Evolutionary conservation across 2,329 filamentous ascomycete species (phyloP), one percentile per base, ranked within the genome.

Genomic region (Pseudogymnoascus pannorum): DNA sequence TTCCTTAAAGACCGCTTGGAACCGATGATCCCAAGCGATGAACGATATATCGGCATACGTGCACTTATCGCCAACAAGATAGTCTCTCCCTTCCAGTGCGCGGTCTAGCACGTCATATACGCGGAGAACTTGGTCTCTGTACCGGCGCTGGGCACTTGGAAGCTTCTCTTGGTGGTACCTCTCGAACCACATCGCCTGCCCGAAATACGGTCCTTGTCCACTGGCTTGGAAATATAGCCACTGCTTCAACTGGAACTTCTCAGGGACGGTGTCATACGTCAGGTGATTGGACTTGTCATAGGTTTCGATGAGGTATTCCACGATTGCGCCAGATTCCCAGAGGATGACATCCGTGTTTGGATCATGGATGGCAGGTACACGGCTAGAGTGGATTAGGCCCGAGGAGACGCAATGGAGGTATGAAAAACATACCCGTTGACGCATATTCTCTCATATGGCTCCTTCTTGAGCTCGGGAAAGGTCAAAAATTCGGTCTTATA

Each of bases 291-390:
- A 63, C 35, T 68, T 73, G 66, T 78, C 75, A 68, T 78, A 77
- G 14, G 67, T 68, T 51, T 74, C 71, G 57, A 73, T 62, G 14
- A 78, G 62, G 60, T 78, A 79, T 58, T 75, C 72, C 62, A 79
- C 67, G 61, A 77, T 76, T 1, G 77, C 76, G 11, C 75, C 75
- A 29, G 71, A 73, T 65, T 79, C 76, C 75, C 76, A 80, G 57
- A 77, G 70, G 0, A 70, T 73, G 40, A 79, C 69, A 57, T 72
- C 72, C 58, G 76, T 78, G 29, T 73, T 72, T 60, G 74, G 72
- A 64, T 78, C 70, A 29, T 76, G 62, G 29, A 71, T 65, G 8
- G 67, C 62, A 3, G 69, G 69, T 18, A 70, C 62, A 2, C 48
- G 48, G 5, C 48, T 54, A 5, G 6, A 14, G 4, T 6, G 26